Percentiles rank a stretch among this genome's conserved stretches.
phyloP scores from a whole-genome alignment of 495 filamentous ascomycete genomes.

The Podospora sp. region DNA sequence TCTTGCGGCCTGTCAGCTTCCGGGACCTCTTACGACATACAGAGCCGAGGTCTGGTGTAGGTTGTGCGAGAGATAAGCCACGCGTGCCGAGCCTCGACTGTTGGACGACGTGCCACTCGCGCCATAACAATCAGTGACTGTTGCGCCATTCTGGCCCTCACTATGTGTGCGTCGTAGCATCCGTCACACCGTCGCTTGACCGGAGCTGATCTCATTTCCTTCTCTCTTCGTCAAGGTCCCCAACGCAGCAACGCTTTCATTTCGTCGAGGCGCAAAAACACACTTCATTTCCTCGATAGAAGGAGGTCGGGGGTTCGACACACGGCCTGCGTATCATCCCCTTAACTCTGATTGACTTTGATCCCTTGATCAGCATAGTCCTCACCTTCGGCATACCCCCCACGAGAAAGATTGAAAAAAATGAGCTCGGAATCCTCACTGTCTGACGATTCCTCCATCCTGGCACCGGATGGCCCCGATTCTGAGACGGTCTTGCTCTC shows the following conservation, averaged over 20 bases:
- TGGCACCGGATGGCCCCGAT: background rate
- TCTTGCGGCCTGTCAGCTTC: too few species aligned
- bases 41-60: too few species aligned
- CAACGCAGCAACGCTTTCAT: background rate
- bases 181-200: background rate
- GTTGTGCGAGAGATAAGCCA: background rate
- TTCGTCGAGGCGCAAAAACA: background rate
- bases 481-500: background rate
- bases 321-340: too few species aligned
- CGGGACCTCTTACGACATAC: too few species aligned
- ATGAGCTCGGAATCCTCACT: slow-evolving; percentile 11
- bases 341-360: too few species aligned
- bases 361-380: too few species aligned
- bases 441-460: slow-evolving; percentile 8
- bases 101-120: background rate
- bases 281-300: background rate
- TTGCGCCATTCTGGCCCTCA: background rate
- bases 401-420: background rate
- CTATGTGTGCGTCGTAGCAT: background rate
- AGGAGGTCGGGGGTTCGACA: background rate
- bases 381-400: background rate
- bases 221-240: background rate
- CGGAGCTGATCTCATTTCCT: background rate
- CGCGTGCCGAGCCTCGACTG: background rate
- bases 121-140: background rate